Percentiles rank a stretch among this genome's conserved stretches.
phyloP scores from a whole-genome alignment of 495 filamentous ascomycete genomes.

The Lasiosphaeris hirsuta region DNA sequence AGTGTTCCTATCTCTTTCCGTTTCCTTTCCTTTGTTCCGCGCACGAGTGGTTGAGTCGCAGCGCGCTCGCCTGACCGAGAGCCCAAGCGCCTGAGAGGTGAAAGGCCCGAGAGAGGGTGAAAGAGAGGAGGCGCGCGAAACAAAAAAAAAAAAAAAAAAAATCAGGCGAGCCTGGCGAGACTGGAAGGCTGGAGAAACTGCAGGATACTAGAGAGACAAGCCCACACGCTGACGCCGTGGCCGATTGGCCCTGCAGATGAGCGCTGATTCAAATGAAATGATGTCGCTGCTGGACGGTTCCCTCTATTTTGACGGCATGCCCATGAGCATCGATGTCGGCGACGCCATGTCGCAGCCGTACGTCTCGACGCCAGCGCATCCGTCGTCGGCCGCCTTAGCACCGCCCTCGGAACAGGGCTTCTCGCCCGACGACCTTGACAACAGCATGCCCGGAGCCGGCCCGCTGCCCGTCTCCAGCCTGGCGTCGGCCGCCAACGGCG shows the following conservation, averaged over 20 bases:
- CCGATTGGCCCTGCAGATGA: constrained; percentile 26
- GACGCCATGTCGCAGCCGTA: constrained; percentile 19
- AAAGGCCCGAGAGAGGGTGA: no score
- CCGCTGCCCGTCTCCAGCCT: constrained; percentile 10
- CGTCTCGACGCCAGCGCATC: constrained; percentile 11
- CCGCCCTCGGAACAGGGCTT: constrained; percentile 12
- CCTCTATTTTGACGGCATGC: constrained; percentile 40
- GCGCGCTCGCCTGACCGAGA: no score
- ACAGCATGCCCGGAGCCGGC: constrained; percentile 9
- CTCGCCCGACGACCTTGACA: constrained; percentile 19
- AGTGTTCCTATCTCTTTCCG: background rate
- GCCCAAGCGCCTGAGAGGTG: no score
- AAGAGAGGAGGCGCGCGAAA: no score
- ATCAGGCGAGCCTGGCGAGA: no score
- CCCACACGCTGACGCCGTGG: constrained; percentile 20
- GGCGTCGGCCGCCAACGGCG: constrained; percentile 12
- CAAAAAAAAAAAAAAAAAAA: no score
- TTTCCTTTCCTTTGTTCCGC: background rate
- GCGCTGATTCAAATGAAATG: constrained; percentile 30
- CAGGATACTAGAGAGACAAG: background rate
- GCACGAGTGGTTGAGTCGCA: background rate
- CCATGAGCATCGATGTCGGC: constrained; percentile 36
- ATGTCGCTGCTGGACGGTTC: constrained; percentile 40
- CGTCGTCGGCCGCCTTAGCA: constrained; percentile 3
- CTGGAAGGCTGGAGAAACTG: background rate